phyloP scores from a whole-genome alignment of 202 grass and related monocot species.

The Alloteropsis angusta region DNA sequence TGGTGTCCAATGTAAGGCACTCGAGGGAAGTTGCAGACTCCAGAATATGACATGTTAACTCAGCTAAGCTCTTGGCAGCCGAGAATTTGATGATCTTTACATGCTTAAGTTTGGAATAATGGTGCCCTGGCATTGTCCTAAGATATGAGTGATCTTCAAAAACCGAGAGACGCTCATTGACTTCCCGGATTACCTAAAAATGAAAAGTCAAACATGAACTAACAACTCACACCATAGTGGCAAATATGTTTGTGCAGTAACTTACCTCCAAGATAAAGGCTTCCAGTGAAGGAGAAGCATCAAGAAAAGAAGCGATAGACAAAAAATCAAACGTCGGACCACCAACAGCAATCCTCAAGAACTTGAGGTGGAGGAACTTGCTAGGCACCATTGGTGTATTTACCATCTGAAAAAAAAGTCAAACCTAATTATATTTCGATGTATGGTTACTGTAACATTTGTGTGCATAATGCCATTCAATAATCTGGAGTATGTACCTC shows the following conservation, averaged over 20 bases:
- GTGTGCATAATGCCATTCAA: background rate
- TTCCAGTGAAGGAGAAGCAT: background rate
- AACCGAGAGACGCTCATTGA: background rate
- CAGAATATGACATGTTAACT: background rate
- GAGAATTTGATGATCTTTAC: background rate
- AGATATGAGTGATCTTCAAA: background rate
- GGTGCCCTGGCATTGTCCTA: background rate
- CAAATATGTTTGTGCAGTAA: background rate
- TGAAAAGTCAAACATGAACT: background rate
- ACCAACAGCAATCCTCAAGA: background rate
- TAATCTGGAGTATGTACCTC: background rate
- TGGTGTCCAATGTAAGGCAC: no score
- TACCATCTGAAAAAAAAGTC: background rate
- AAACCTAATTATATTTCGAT: background rate
- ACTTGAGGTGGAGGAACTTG: background rate
- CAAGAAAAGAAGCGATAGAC: background rate
- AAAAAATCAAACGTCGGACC: background rate
- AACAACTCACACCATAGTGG: no score
- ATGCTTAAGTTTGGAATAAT: background rate
- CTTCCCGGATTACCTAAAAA: background rate
- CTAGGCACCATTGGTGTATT: background rate
- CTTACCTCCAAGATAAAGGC: background rate
- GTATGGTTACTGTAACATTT: background rate
- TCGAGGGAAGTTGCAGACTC: no score
- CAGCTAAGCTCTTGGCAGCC: background rate